Evolutionary conservation across 345 rosid genomes (phyloP), one percentile per base, ranked within the genome.

Genomic region (Salix koriyanagi): DNA sequence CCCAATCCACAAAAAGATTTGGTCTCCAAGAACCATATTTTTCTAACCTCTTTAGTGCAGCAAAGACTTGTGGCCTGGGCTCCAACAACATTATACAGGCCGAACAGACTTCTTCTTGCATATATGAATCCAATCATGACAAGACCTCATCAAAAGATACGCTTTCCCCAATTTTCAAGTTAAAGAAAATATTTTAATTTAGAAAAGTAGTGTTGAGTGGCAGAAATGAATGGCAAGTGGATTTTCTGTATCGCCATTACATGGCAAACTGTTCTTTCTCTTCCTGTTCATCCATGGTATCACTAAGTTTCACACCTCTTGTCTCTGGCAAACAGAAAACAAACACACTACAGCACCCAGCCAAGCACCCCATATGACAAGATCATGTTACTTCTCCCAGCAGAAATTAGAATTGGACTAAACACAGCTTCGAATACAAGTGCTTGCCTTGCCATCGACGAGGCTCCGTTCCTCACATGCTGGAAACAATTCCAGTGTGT

Each of bases 231-330:
- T n/a, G 14, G 9, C 1, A n/a, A 9, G 44, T n/a, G 2, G 0
- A 56, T 56, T 56, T n/a, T n/a, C 28, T 56, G 1, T 9, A 1
- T n/a, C 1, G 26, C 26, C 26, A 56, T 56, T n/a, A 9, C 14
- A n/a, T 7, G 9, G 62, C 26, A 7, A n/a, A 23, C 0, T 71
- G 36, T 10, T 72, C 66, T 21, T 54, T 54, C 7, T 60, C 25
- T 39, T 65, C 42, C 10, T 74, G 77, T 7, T 74, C 39, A 8
- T 74, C 60, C n/a, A 74, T 41, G 23, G 70, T 44, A 8, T 73
- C 77, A 25, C 58, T 64, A 0, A 74, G 70, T 0, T 12, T 15
- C 28, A 16, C 26, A 19, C 39, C 60, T 48, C 16, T 74, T 26
- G 30, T 74, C 28, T 64, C 70, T 4, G 62, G 62, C 60, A 64